Conservation (phyloP, 2,329 filamentous ascomycete species). For the Penicillium italicum region DNA sequence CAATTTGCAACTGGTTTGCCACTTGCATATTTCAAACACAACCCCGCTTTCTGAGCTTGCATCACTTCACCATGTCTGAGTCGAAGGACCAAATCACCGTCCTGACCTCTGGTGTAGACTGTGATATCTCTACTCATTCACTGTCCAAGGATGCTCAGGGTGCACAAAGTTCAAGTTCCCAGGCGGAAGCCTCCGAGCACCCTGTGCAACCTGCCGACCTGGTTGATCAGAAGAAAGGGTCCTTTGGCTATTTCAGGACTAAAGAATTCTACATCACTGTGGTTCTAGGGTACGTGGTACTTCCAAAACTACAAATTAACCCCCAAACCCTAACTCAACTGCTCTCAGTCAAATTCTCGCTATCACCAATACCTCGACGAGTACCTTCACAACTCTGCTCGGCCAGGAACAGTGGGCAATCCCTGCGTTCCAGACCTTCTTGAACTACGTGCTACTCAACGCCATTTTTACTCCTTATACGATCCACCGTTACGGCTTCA, state of each 20-base stretch:
- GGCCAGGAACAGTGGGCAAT: slow-evolving; percentile 67
- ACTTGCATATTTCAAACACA: background rate
- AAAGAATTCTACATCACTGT: slow-evolving; percentile 85
- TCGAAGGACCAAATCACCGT: slow-evolving; percentile 25
- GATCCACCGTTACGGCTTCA: slow-evolving; percentile 72
- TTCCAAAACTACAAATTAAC: background rate
- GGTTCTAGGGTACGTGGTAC: slow-evolving; percentile 58
- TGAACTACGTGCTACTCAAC: slow-evolving; percentile 86
- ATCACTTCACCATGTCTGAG: slow-evolving; percentile 25
- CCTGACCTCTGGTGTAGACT: slow-evolving; percentile 18
- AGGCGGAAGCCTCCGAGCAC: slow-evolving; percentile 18
- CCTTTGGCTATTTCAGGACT: slow-evolving; percentile 71
- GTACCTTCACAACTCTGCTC: slow-evolving; percentile 82
- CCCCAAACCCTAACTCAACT: slow-evolving; percentile 1
- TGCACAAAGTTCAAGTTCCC: slow-evolving; percentile 9
- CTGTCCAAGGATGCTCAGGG: slow-evolving; percentile 20
- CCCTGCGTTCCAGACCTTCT: slow-evolving; percentile 91
- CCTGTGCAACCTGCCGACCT: slow-evolving; percentile 31
- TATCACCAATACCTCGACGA: slow-evolving; percentile 86
- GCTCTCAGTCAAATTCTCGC: slow-evolving; percentile 67
- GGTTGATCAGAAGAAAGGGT: slow-evolving; percentile 46
- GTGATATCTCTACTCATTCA: slow-evolving; percentile 11
- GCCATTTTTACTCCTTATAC: slow-evolving; percentile 77
- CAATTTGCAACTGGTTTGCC: slow-evolving; percentile 10
- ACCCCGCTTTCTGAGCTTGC: slow-evolving; percentile 14